phyloP scores from a whole-genome alignment of 179 eudicot species.

The Silene vulgaris region DNA sequence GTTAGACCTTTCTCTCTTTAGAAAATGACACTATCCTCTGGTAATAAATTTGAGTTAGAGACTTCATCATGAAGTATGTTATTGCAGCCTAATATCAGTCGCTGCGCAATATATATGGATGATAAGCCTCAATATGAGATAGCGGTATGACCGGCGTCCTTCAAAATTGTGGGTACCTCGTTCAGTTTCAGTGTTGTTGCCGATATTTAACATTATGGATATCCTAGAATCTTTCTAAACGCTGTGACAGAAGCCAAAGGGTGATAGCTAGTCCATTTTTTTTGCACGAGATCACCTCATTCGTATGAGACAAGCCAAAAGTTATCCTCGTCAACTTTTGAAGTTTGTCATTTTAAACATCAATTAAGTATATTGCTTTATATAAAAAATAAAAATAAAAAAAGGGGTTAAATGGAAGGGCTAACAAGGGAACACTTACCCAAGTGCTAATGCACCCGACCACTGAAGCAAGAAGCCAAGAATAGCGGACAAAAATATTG shows the following conservation, averaged over 20 bases:
- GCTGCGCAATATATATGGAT: too few species aligned
- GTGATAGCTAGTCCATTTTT: neutral
- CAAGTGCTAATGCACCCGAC: conserved; percentile 95
- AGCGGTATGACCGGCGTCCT: too few species aligned
- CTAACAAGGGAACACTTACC: conserved; percentile 37
- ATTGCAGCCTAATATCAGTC: too few species aligned
- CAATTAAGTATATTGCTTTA: neutral
- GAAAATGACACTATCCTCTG: neutral
- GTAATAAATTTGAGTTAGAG: too few species aligned
- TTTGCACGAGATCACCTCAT: neutral
- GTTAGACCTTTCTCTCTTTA: neutral
- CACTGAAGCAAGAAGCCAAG: conserved; percentile 94
- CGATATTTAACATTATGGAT: neutral
- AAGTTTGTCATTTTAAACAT: too few species aligned
- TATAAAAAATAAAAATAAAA: too few species aligned
- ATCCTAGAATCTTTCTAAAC: neutral
- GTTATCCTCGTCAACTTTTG: neutral
- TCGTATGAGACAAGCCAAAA: neutral
- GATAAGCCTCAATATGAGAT: too few species aligned
- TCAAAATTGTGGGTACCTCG: too few species aligned
- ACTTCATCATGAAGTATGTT: too few species aligned
- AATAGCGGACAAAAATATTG: conserved; percentile 63
- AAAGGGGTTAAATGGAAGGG: too few species aligned
- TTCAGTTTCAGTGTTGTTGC: too few species aligned
- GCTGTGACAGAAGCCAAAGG: neutral